Evolutionary conservation across 768 basidiomycete species (phyloP), one percentile per base, ranked within the genome.

Genomic region (Lyophyllum atratum): DNA sequence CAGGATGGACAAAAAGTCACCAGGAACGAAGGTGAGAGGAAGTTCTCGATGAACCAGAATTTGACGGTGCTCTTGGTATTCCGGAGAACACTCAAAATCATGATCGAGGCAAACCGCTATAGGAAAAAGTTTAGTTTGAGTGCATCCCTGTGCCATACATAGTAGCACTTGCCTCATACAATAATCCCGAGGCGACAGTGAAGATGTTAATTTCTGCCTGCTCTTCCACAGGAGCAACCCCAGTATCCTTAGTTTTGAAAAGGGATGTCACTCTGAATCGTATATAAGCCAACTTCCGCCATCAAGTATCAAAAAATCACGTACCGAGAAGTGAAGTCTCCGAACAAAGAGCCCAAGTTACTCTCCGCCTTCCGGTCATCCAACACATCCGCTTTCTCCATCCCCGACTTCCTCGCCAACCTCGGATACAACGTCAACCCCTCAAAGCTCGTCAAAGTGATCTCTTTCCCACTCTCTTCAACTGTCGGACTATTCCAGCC

Each of bases 41-140:
- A 99, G 75, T 99, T 98, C 70, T 97, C 92, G 61, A 99, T 98
- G 74, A 98, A 98, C 97, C 97, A 98, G 75, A 98, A 99, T 71
- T 99, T 99, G 72, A 99, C 95, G 25, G 86, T 90, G 66, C 89
- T 91, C 19, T 94, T 87, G 17, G 97, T 98, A 67, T 98, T 96
- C 39, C 88, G 87, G 61, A 98, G 78, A 29, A 99, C 97, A 63
- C 94, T 96, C 33, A 98, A 79, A 55, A 98, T 93, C 97, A 98
- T 99, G 75, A 99, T 98, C 9, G 93, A 93, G 0, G 88, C 95
- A 73, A 99, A 98, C 15, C 97, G 88, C 94, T 98, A 61, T 8
- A 39, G n/a, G n/a, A n/a, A n/a, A n/a, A n/a, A n/a, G 40, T 42
- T 17, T 26, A 45, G 15, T 39, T 62, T 42, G 63, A 52, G 47